These are phyloP conservation scores for Suillus lakei DNA, from an alignment of 768 basidiomycete genomes.

Conservation along the genomic window DNA sequence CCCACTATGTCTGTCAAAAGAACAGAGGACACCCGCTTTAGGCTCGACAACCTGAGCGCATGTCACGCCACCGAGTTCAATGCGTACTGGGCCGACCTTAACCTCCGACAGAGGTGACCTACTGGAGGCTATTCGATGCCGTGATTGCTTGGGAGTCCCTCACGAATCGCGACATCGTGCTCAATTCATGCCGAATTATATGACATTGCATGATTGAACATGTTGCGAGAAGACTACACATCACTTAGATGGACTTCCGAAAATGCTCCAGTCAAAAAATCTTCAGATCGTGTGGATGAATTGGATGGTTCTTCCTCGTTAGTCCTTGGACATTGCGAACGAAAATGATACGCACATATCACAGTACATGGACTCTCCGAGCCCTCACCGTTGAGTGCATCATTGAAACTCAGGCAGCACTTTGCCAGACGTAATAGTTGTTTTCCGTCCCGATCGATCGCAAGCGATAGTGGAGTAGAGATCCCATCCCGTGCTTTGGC, in stretches of 20 bases:
- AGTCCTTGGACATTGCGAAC: background rate
- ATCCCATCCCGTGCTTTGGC: conserved; percentile 14
- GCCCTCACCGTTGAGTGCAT: conserved; percentile 15
- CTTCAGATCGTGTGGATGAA: background rate
- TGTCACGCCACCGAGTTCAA: background rate
- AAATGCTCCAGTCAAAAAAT: background rate
- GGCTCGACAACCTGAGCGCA: background rate
- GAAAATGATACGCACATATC: background rate
- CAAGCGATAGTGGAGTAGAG: conserved; percentile 20
- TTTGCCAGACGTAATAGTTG: conserved; percentile 22
- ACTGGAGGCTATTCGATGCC: too few species aligned
- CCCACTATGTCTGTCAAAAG: too few species aligned
- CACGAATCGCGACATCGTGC: too few species aligned
- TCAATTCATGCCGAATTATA: background rate
- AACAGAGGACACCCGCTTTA: background rate
- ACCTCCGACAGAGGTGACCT: too few species aligned
- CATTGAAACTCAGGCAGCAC: conserved; percentile 27
- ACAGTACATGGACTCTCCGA: background rate
- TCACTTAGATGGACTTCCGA: background rate
- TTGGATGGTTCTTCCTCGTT: background rate
- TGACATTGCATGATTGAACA: background rate
- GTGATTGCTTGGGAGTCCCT: too few species aligned
- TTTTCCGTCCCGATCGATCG: conserved; percentile 28
- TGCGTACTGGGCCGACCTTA: too few species aligned
- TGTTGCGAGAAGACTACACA: background rate